phyloP scores from a whole-genome alignment of 305 asterid genomes.

The Fraxinus xanthoxyloides region DNA sequence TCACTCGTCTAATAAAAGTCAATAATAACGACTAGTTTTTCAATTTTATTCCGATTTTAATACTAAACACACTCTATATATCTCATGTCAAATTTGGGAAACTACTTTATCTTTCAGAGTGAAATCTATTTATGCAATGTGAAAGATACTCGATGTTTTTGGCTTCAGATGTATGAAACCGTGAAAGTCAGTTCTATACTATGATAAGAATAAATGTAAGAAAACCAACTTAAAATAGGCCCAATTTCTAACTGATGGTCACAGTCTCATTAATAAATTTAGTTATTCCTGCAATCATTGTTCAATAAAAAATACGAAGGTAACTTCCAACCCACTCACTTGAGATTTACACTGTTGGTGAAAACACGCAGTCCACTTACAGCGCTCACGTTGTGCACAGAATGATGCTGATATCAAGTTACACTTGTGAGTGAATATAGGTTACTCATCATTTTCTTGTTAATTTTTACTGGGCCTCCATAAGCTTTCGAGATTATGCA shows the following conservation, averaged over 20 bases:
- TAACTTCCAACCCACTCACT: background rate
- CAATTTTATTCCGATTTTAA: too few species aligned
- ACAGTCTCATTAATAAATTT: background rate
- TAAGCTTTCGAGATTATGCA: background rate
- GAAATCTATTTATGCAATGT: background rate
- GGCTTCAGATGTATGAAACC: background rate
- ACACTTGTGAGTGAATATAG: background rate
- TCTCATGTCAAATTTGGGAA: background rate
- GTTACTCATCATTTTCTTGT: background rate
- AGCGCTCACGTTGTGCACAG: background rate
- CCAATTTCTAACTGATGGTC: background rate
- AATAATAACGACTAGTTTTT: too few species aligned
- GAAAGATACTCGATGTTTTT: background rate
- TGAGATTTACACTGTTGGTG: background rate
- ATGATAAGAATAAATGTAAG: background rate
- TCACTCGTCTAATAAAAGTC: too few species aligned
- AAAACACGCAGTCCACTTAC: background rate
- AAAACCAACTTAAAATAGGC: background rate
- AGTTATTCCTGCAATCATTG: background rate
- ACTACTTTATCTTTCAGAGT: background rate
- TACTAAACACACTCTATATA: too few species aligned
- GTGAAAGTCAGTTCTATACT: background rate
- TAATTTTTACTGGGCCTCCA: slow-evolving; percentile 3
- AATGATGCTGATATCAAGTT: background rate
- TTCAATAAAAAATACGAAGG: background rate